A percentile compares a stretch with the other conserved stretches of the same genome.
Evolutionary conservation across 2,329 filamentous ascomycete genomes (phyloP).

Genomic region (Ceratocystis destructans): DNA sequence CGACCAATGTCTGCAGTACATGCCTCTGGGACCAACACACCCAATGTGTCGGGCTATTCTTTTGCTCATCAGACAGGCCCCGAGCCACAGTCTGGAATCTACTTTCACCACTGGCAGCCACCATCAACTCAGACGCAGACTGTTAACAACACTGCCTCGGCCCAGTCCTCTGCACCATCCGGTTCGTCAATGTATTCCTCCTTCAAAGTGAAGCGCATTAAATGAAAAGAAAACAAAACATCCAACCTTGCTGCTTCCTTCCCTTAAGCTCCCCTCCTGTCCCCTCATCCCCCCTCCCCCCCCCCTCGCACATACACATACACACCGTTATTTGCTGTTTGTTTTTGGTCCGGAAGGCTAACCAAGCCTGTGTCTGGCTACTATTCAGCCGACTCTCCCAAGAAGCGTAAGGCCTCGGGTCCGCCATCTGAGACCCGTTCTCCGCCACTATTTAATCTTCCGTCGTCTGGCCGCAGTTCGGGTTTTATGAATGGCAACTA

Average conservation of each 20-base stretch:
- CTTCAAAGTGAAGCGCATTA: slow-evolving; percentile 28
- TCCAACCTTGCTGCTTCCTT: background rate
- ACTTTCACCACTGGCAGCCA: slow-evolving; percentile 88
- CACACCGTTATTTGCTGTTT: background rate
- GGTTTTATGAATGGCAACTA: slow-evolving; percentile 26
- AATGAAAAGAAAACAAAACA: slow-evolving; percentile 8
- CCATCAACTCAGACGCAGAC: slow-evolving; percentile 37
- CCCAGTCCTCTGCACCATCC: slow-evolving; percentile 60
- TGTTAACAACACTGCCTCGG: slow-evolving; percentile 29
- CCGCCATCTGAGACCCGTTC: slow-evolving; percentile 32
- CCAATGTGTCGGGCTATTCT: slow-evolving; percentile 11
- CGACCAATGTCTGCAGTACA: slow-evolving; percentile 29
- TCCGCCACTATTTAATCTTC: slow-evolving; percentile 14
- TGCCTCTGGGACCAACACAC: slow-evolving; percentile 14
- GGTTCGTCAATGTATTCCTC: slow-evolving; percentile 41
- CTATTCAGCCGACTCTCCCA: slow-evolving; percentile 58
- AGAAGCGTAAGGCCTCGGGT: slow-evolving; percentile 66
- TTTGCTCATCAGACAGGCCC: slow-evolving; percentile 42
- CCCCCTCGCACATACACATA: background rate
- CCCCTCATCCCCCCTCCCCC: background rate
- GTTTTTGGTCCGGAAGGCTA: slow-evolving; percentile 25
- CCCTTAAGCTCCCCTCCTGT: background rate
- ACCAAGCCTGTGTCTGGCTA: slow-evolving; percentile 23
- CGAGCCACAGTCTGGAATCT: slow-evolving; percentile 50
- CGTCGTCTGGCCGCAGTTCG: background rate